These are phyloP conservation scores for Colletotrichum salicis DNA, from an alignment of 2,329 filamentous ascomycete genomes.

Conservation along the genomic window DNA sequence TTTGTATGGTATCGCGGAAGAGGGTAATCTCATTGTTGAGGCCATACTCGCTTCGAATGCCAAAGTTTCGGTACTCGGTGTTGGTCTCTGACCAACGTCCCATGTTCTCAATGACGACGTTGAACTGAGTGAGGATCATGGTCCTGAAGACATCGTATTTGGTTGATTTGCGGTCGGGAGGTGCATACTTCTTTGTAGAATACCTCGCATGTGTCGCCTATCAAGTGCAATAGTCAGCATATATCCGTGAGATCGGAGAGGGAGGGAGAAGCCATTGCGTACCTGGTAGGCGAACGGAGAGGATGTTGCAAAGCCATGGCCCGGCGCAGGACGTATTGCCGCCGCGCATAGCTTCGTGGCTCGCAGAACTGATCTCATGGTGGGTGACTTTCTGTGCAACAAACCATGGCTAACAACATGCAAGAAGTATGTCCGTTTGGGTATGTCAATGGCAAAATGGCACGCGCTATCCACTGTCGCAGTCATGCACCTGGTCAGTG, in stretches of 20 bases:
- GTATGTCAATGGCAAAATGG: neutral
- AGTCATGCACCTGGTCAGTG: neutral
- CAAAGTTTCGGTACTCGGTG: conserved; percentile 35
- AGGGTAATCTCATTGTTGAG: conserved; percentile 55
- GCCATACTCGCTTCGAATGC: conserved; percentile 47
- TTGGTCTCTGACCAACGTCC: conserved; percentile 33
- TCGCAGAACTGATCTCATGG: conserved; percentile 34
- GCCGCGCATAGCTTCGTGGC: conserved; percentile 16
- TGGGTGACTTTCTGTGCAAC: conserved; percentile 10
- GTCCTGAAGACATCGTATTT: conserved; percentile 34
- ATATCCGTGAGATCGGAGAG: neutral
- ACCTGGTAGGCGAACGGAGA: conserved; percentile 26
- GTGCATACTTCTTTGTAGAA: neutral
- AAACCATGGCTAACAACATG: conserved; percentile 27
- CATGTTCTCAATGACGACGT: conserved; percentile 28
- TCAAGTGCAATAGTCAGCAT: neutral
- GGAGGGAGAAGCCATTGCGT: neutral
- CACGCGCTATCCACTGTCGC: conserved; percentile 8
- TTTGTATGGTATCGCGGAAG: conserved; percentile 58
- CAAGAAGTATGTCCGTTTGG: neutral
- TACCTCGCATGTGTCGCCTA: neutral
- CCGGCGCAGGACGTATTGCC: conserved; percentile 6
- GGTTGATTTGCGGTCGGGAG: neutral
- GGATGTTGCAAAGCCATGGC: conserved; percentile 35
- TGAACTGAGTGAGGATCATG: conserved; percentile 36